Evolutionary conservation across 768 basidiomycete species (phyloP).

Genomic region (Suillus subaureus): DNA sequence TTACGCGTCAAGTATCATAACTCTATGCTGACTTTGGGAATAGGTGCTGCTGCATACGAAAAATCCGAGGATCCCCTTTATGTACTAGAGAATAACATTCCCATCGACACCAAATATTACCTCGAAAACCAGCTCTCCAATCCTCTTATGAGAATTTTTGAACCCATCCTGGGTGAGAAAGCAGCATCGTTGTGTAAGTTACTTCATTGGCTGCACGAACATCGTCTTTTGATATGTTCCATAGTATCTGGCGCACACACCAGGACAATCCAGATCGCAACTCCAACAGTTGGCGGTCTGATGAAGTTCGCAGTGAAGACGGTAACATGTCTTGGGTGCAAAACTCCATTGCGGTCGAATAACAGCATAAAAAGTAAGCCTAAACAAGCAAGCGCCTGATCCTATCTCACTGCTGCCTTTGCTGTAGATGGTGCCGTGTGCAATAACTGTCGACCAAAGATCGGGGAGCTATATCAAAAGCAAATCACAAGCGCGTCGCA

Average conservation of each 20-base stretch:
- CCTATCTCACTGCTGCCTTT: conserved; percentile 11
- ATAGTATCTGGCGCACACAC: conserved; percentile 96
- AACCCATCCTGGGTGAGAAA: conserved; percentile 94
- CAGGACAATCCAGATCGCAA: conserved; percentile 92
- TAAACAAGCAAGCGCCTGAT: background rate
- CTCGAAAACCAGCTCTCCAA: conserved; percentile 98
- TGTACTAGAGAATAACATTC: conserved; percentile 96
- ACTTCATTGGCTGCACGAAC: conserved; percentile 9
- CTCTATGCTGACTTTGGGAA: background rate
- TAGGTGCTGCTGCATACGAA: conserved; percentile 97
- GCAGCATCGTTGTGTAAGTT: conserved; percentile 77
- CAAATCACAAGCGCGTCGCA: conserved; percentile 76
- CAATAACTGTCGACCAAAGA: conserved; percentile 83
- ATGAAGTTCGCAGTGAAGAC: conserved; percentile 99
- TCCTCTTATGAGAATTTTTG: conserved; percentile 96
- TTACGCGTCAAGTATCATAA: background rate
- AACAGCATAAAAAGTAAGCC: conserved; percentile 72
- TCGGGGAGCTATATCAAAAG: conserved; percentile 92
- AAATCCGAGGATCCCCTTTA: conserved; percentile 98
- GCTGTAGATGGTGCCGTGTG: conserved; percentile 86
- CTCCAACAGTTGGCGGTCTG: conserved; percentile 92
- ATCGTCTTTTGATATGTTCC: conserved; percentile 13
- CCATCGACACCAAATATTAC: conserved; percentile 98
- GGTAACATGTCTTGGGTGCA: conserved; percentile 93
- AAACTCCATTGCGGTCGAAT: conserved; percentile 77